Conservation (phyloP, 768 basidiomycete genomes). For the Thelephora aurantiotincta region DNA sequence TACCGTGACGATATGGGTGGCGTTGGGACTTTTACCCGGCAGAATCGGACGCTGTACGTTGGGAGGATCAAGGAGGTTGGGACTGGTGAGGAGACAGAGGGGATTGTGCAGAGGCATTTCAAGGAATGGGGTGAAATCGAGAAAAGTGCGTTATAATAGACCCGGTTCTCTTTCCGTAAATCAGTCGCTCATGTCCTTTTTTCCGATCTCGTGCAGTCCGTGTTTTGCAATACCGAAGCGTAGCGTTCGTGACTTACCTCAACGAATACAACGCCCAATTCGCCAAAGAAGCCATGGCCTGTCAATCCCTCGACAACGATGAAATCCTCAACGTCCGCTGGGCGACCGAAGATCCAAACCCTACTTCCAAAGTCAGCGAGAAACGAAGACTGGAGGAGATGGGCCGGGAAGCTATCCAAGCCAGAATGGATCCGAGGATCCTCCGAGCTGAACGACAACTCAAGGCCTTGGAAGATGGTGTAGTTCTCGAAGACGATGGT, state of each 20-base stretch:
- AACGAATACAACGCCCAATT: constrained; percentile 82
- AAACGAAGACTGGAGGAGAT: constrained; percentile 70
- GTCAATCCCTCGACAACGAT: constrained; percentile 93
- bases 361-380: constrained; percentile 75
- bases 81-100: constrained; percentile 79
- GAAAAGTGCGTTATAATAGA: constrained; percentile 61
- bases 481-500: constrained; percentile 21
- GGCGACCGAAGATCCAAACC: constrained; percentile 99
- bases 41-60: constrained; percentile 90
- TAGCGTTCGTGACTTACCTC: constrained; percentile 94
- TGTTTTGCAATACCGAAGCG: constrained; percentile 84
- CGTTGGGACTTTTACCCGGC: constrained; percentile 89
- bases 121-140: constrained; percentile 93
- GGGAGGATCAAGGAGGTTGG: constrained; percentile 91
- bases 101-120: constrained; percentile 83
- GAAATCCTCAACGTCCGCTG: constrained; percentile 97
- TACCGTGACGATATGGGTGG: constrained; percentile 99
- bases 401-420: constrained; percentile 77
- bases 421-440: constrained; percentile 74
- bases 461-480: constrained; percentile 79
- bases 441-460: constrained; percentile 82
- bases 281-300: constrained; percentile 98
- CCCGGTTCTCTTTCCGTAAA: no score
- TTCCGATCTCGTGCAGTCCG: constrained; percentile 42
- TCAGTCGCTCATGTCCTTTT: not conserved